phyloP scores from a whole-genome alignment of 2,329 filamentous ascomycete species.

The Arthrinium puccinioides region DNA sequence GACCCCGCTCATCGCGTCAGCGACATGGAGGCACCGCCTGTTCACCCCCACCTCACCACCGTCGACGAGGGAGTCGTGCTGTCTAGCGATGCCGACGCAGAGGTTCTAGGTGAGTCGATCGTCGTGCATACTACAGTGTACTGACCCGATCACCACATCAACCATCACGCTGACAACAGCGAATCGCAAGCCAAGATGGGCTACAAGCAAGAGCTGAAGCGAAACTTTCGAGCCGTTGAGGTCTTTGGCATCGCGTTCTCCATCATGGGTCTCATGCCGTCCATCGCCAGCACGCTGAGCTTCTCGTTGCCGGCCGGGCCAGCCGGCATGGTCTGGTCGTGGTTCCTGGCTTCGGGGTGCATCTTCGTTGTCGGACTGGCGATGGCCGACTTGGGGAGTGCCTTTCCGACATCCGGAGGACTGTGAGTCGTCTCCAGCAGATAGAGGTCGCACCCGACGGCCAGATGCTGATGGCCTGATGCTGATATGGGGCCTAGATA shows the following conservation, averaged over 20 bases:
- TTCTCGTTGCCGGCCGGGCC: not conserved
- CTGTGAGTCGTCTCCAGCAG: not conserved
- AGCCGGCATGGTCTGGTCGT: constrained; percentile 1
- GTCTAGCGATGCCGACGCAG: not conserved
- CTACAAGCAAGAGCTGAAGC: constrained; percentile 4
- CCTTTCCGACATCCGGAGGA: not conserved
- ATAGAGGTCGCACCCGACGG: too few relatives aligned
- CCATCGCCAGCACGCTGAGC: constrained; percentile 1
- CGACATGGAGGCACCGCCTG: not conserved
- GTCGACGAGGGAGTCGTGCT: not conserved
- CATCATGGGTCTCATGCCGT: constrained; percentile 2
- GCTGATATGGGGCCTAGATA: not conserved
- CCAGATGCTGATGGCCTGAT: too few relatives aligned
- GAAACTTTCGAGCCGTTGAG: not conserved
- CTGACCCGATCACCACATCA: not conserved
- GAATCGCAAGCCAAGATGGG: not conserved
- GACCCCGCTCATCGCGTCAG: not conserved
- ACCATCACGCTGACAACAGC: not conserved
- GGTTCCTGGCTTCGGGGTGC: constrained; percentile 1
- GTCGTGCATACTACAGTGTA: not conserved
- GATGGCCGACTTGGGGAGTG: constrained; percentile 1
- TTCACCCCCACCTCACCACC: not conserved
- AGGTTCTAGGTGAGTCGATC: not conserved
- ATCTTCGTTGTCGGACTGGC: constrained; percentile 1
- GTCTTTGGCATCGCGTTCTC: constrained; percentile 3